phyloP scores from a whole-genome alignment of 2,329 filamentous ascomycete species.

The Davidsoniella virescens region DNA sequence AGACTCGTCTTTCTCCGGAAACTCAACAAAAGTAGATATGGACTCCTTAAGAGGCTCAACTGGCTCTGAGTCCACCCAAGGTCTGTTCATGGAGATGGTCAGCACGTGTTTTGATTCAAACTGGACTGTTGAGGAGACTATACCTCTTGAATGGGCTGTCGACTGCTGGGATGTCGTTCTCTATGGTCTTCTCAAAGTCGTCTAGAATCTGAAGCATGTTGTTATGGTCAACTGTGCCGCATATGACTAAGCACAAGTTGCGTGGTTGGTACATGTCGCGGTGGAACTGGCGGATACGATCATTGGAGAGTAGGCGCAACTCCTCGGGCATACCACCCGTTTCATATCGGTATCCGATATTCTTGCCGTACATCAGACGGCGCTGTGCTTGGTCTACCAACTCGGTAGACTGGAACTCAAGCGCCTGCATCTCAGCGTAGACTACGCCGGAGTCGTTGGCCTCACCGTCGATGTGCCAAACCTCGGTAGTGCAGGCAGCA shows the following conservation, averaged over 20 bases:
- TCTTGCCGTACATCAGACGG: slow-evolving; percentile 69
- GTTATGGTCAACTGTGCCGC: slow-evolving; percentile 77
- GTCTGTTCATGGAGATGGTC: slow-evolving; percentile 21
- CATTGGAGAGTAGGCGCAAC: slow-evolving; percentile 66
- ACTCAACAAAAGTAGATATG: slow-evolving; percentile 63
- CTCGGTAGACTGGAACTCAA: slow-evolving; percentile 70
- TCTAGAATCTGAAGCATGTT: slow-evolving; percentile 70
- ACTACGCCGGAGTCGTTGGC: slow-evolving; percentile 94
- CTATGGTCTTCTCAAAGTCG: slow-evolving; percentile 72
- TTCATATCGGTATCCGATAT: slow-evolving; percentile 87
- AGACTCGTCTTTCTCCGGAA: slow-evolving; percentile 92
- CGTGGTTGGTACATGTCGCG: slow-evolving; percentile 95
- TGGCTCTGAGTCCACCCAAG: slow-evolving; percentile 80
- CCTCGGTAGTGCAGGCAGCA: slow-evolving; percentile 83
- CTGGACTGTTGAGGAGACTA: slow-evolving; percentile 5
- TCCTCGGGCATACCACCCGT: slow-evolving; percentile 96
- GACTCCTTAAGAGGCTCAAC: slow-evolving; percentile 58
- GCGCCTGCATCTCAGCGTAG: slow-evolving; percentile 96
- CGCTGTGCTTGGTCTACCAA: slow-evolving; percentile 76
- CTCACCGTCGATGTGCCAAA: slow-evolving; percentile 85
- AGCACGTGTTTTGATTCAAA: not conserved
- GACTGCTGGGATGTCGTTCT: slow-evolving; percentile 62
- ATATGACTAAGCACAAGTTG: slow-evolving; percentile 78
- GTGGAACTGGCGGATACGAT: slow-evolving; percentile 89
- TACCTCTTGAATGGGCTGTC: slow-evolving; percentile 58